A percentile compares a stretch with the other conserved stretches of the same genome.
Evolutionary conservation across 1,284 basidiomycete species (phyloP).

Genomic region (Melampsora larici-populina): DNA sequence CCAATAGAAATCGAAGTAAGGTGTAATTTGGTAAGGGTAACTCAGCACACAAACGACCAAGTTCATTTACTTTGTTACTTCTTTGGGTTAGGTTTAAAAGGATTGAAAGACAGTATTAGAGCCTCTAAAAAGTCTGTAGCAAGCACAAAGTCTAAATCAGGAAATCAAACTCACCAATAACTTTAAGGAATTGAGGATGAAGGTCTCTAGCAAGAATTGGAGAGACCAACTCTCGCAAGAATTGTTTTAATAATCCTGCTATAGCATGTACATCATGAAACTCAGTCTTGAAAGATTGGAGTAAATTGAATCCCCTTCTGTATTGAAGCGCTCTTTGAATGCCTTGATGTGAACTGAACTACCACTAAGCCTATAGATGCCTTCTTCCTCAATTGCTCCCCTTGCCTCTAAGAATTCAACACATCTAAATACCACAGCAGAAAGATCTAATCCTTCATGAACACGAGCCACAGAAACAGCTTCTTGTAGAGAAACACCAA

Average conservation of each 20-base stretch:
- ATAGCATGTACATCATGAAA: constrained; percentile 94
- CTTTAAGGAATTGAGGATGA: constrained; percentile 78
- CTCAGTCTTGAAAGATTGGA: constrained; percentile 67
- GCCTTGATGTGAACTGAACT: constrained; percentile 87
- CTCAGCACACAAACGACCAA: constrained; percentile 77
- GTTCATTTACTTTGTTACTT: constrained; percentile 78
- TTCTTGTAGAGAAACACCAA: constrained; percentile 82
- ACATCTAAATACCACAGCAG: constrained; percentile 89
- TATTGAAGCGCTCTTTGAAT: no score
- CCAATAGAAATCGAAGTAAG: constrained; percentile 82
- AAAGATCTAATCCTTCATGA: constrained; percentile 66
- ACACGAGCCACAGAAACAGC: constrained; percentile 83
- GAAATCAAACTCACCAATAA: constrained; percentile 68
- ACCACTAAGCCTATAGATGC: constrained; percentile 91
- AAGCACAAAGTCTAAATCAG: constrained; percentile 24
- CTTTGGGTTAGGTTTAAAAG: constrained; percentile 65
- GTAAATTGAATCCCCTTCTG: constrained; percentile 83
- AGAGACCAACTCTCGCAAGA: constrained; percentile 80
- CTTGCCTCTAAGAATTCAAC: constrained; percentile 66
- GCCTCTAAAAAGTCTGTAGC: background rate
- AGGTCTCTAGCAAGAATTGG: constrained; percentile 87
- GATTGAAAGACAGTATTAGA: constrained; percentile 10
- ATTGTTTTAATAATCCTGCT: constrained; percentile 83
- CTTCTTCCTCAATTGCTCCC: constrained; percentile 91
- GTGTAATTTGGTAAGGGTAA: constrained; percentile 91